Evolutionary conservation across 2,329 filamentous ascomycete species (phyloP).

Genomic region (Ambrosiella xylebori): DNA sequence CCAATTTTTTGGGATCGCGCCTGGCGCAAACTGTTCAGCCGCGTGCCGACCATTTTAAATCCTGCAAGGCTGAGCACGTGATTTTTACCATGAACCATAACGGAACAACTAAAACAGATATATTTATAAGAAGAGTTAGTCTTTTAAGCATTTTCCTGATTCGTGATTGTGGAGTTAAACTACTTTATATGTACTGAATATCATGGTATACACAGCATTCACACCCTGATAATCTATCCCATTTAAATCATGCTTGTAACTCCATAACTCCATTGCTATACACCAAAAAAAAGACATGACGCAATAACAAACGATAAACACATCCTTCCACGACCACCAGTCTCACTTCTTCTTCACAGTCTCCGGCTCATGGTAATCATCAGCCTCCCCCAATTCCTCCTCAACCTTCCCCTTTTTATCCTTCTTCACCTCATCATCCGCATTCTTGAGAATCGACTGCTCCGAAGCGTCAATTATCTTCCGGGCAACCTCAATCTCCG

Average conservation of each 20-base stretch:
- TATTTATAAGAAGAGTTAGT: no score
- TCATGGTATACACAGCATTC: no score
- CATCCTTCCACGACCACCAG: neutral
- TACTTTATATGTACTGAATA: no score
- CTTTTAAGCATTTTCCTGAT: no score
- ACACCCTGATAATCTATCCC: no score
- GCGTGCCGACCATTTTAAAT: slow-evolving; percentile 4
- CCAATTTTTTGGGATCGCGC: slow-evolving; percentile 9
- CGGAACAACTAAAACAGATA: no score
- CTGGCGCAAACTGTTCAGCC: slow-evolving; percentile 10
- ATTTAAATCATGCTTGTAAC: neutral
- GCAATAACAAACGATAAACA: neutral
- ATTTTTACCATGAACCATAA: neutral
- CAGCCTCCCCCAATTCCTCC: slow-evolving; percentile 33
- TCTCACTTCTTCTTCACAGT: slow-evolving; percentile 23
- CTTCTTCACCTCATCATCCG: slow-evolving; percentile 25
- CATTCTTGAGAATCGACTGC: slow-evolving; percentile 38
- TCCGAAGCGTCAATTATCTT: slow-evolving; percentile 58
- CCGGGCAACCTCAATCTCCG: slow-evolving; percentile 65
- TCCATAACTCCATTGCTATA: neutral
- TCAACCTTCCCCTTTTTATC: slow-evolving; percentile 12
- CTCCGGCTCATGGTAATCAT: slow-evolving; percentile 31
- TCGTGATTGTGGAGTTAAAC: no score
- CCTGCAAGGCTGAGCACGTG: slow-evolving; percentile 13
- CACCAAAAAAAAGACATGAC: neutral